Conservation (phyloP, 202 grass and related monocot species). For the Zizania palustris region DNA sequence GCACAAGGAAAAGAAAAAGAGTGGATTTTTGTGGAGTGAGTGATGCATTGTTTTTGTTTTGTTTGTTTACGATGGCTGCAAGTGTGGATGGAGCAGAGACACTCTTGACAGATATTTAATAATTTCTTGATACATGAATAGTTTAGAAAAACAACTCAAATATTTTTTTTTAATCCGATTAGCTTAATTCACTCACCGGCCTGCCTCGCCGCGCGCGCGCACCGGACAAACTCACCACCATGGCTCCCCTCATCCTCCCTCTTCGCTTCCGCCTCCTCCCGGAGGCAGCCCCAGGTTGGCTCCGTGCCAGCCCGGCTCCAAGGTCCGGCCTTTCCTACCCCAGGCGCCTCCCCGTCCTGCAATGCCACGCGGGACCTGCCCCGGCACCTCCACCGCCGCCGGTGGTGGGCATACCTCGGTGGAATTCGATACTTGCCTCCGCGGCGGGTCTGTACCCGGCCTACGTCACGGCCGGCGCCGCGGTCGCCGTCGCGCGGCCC, state of each 20-base stretch:
- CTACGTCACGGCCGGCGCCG: slow-evolving; percentile 61
- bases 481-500: slow-evolving; percentile 49
- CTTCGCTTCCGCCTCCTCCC: slow-evolving; percentile 8
- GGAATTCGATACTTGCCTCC: slow-evolving; percentile 46
- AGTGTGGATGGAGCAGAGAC: too few species aligned
- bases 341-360: not conserved
- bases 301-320: not conserved
- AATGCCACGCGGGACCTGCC: slow-evolving; percentile 26
- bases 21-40: too few species aligned
- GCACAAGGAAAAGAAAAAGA: too few species aligned
- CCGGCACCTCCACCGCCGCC: not conserved
- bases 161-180: too few species aligned
- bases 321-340: not conserved
- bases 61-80: too few species aligned
- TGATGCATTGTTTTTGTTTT: too few species aligned
- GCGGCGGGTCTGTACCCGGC: slow-evolving; percentile 65
- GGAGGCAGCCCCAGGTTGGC: not conserved
- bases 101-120: too few species aligned
- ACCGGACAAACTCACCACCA: slow-evolving; percentile 22
- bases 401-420: slow-evolving; percentile 23
- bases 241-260: slow-evolving; percentile 50
- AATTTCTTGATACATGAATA: too few species aligned
- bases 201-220: not conserved
- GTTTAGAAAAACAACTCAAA: too few species aligned
- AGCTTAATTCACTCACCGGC: not conserved